Evolutionary conservation across 139 green algal genomes (phyloP), one percentile per base, ranked within the genome.

Genomic region (Zygnema cylindricum): DNA sequence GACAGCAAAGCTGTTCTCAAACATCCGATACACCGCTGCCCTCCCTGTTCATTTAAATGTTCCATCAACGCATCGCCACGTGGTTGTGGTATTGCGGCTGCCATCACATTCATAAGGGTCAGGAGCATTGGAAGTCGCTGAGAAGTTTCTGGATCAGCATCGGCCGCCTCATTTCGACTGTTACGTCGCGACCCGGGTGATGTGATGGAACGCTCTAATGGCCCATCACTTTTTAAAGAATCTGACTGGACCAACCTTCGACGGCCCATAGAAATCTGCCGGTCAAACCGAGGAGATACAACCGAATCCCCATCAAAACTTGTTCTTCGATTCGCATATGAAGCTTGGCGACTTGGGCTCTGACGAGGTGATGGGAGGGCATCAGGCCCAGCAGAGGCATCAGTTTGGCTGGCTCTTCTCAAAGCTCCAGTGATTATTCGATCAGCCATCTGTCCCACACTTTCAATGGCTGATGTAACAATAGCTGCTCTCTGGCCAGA

Each of bases 401-500:
- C 49, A 25, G 49, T 16, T 16, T 63, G 49, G 16, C 7, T 63
- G 49, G 49, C 49, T 16, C 49, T 63, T 16, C 16, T 63, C 7
- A 63, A 16, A 7, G 49, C 49, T 63, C 7, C 49, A 7, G 16
- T 43, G 11, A 79, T 41, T 25, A 79, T 7, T 25, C 71, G 71
- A 43, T 79, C 71, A 25, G 38, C 71, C 71, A 79, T 79, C 16
- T 79, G 71, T 3, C 11, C 71, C 71, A 79, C 36, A 16, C 71
- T 79, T 16, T 79, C 71, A 23, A 79, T n/a, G 11, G 38, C 36
- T 23, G 71, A 79, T 7, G 71, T 16, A 11, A 16, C 38, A 43
- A 79, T 43, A 16, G 11, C 21, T 79, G 71, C 36, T 16, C 71
- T 41, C 71, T 79, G 71, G 7, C 71, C 71, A 23, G 71, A 7